These are phyloP conservation scores for Rusavskia elegans DNA, from an alignment of 495 filamentous ascomycete species.

Conservation along the genomic window DNA sequence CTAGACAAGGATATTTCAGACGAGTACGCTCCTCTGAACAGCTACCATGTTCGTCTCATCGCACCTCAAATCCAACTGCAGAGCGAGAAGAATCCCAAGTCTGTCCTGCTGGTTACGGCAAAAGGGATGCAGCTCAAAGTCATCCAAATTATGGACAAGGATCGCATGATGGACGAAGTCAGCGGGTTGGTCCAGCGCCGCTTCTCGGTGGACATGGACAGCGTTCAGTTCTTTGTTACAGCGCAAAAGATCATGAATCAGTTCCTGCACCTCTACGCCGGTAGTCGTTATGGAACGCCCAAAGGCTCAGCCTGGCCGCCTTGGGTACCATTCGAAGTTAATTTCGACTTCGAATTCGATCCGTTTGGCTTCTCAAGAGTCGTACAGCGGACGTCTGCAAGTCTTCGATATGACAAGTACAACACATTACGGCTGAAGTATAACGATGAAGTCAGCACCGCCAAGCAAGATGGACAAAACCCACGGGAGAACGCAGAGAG, in stretches of 20 bases:
- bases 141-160: constrained; percentile 93
- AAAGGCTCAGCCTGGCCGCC: constrained; percentile 83
- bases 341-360: constrained; percentile 86
- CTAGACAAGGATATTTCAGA: constrained; percentile 61
- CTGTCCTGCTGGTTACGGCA: constrained; percentile 81
- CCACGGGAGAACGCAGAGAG: constrained; percentile 37
- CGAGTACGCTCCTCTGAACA: constrained; percentile 88
- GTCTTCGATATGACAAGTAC: constrained; percentile 90
- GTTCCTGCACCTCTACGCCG: constrained; percentile 81
- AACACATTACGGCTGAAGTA: constrained; percentile 95
- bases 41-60: constrained; percentile 85
- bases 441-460: constrained; percentile 77
- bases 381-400: constrained; percentile 87
- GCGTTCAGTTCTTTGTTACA: constrained; percentile 93
- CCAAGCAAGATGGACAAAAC: constrained; percentile 22
- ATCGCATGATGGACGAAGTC: constrained; percentile 78
- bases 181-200: constrained; percentile 88
- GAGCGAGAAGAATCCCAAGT: constrained; percentile 91
- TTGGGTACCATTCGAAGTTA: constrained; percentile 94
- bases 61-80: constrained; percentile 95
- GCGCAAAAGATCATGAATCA: constrained; percentile 75
- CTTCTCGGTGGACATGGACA: constrained; percentile 87
- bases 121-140: constrained; percentile 96
- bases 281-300: constrained; percentile 78
- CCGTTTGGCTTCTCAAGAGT: constrained; percentile 93